phyloP scores from a whole-genome alignment of 23 red algal genomes.

The Gracilaria gracilis region DNA sequence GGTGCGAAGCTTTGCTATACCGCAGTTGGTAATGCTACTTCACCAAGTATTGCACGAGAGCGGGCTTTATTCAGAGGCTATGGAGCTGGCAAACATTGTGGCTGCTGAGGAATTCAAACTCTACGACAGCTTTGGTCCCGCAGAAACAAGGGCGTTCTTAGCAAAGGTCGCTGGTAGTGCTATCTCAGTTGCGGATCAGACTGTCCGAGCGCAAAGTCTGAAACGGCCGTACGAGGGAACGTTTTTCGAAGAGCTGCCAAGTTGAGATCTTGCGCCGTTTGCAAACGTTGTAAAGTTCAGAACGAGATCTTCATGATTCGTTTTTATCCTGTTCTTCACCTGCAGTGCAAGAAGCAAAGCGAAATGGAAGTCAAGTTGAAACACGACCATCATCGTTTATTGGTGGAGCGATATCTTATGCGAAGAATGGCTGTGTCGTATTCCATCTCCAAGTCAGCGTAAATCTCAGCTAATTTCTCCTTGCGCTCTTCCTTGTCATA shows the following conservation, averaged over 20 bases:
- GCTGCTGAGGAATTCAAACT: constrained; percentile 56
- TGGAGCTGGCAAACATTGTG: constrained; percentile 47
- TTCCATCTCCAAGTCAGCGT: constrained; percentile 69
- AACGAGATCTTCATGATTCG: not conserved
- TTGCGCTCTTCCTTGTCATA: constrained; percentile 70
- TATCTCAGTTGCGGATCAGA: constrained; percentile 38
- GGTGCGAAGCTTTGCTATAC: constrained; percentile 57
- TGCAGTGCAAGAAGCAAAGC: not conserved
- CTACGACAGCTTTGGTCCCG: constrained; percentile 42
- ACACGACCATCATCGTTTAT: not conserved
- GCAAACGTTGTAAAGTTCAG: not conserved
- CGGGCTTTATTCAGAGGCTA: constrained; percentile 62
- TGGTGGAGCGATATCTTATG: constrained; percentile 7
- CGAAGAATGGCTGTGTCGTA: constrained; percentile 47
- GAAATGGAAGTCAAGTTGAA: not conserved
- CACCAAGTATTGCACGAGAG: constrained; percentile 58
- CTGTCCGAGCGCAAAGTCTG: not conserved
- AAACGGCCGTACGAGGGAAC: constrained; percentile 52
- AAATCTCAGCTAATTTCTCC: constrained; percentile 75
- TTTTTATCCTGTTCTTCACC: not conserved
- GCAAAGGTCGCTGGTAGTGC: constrained; percentile 43
- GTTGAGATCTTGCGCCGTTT: not conserved
- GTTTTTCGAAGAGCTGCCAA: constrained; percentile 52
- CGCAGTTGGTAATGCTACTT: constrained; percentile 55
- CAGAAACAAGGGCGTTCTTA: constrained; percentile 58